Base-by-base conservation (phyloP, 176 grass and related monocot genomes). In the Juncus inflexus region DNA sequence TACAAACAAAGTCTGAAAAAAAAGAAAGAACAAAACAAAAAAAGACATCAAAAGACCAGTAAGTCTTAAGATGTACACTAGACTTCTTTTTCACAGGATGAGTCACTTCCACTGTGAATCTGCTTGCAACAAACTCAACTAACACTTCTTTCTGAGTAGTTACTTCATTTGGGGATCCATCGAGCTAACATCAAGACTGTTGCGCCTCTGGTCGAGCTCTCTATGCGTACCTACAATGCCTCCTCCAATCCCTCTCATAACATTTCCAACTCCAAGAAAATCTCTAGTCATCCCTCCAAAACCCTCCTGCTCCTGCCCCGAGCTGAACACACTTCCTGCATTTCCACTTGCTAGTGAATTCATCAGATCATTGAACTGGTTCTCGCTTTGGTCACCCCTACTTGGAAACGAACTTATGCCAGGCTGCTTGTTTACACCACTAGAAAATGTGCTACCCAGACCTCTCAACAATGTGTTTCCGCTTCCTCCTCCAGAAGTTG, bases 151-250 rank as follows among this genome's bases (percentile, higher is more conserved):
- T 8, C 3, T 49, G 28, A 12, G 3, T 9, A 63, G 61, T 42
- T 76, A 81, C 78, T 94, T 99, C 89, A 90, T 91, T 65, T 86
- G 65, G 35, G 89, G 56, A 58, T 99, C 92, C 56, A 91, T 66
- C 1, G 84, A 67, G 38, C 87, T 74, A 28, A 91, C 83, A 59
- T 80, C 79, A 42, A 91, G 70, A 14, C 53, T 12, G n/a, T 28
- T 40, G 28, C 60, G 54, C 11, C 66, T 15, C 61, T 64, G 72
- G 56, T 77, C 19, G 15, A 69, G 15, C 53, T 71, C 67, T 59
- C 67, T 41, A 58, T 56, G 67, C 51, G 79, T 60, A 75, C 76
- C 12, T 69, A 65, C 76, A 81, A 77, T 8, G 35, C 82, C 52
- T 60, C 75, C 57, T 15, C 82, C 80, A 49, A 88, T 74, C 58